Evolutionary conservation across 2,329 filamentous ascomycete genomes (phyloP), one percentile per base, ranked within the genome.

Genomic region (Venturiaceae sp.): DNA sequence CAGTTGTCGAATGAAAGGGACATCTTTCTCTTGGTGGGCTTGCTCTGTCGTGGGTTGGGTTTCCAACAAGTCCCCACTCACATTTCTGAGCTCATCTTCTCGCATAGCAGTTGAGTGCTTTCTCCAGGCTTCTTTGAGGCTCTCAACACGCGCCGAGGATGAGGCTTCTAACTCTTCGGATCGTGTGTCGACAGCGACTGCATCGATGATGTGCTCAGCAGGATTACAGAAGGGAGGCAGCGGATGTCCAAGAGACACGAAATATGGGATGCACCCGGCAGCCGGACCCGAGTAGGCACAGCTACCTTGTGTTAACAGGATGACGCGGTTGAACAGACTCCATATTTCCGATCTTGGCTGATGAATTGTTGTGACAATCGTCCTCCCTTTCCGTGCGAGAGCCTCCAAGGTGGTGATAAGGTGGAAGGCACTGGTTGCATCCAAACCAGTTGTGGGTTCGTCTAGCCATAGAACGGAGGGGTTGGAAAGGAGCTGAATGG

Each of bases 401-500:
- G 41, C 39, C 30, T 59, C 33, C 13, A 60, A 14, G 21, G 19
- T 57, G 16, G 8, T 32, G 16, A 60, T 33, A 14, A 60, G n/a
- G 30, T 60, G 44, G 33, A 19, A 56, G 21, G 33, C 50, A 14
- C 11, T 28, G 4, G 59, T 56, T 4, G 58, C 55, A 30, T 61
- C 60, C 80, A 92, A 75, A 0, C 86, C 87, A 1, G 87, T 91
- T 0, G 88, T 92, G 0, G 88, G 87, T 65, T 92, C 88, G 65
- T 92, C 88, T 16, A 47, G 11, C 13, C 23, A 90, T 79, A 92
- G 72, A 1, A 92, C 80, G 5, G 86, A 89, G 1, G 88, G 88
- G 66, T 91, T 92, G 4, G 86, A 83, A n/a, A 92, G 75, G 58
- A 92, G 76, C 65, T 91, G 88, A 4, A 92, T 87, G 2, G 87